Percentiles rank a stretch among this genome's conserved stretches.
Conservation (phyloP, 2,329 filamentous ascomycete genomes). For the Neurospora sp. region DNA sequence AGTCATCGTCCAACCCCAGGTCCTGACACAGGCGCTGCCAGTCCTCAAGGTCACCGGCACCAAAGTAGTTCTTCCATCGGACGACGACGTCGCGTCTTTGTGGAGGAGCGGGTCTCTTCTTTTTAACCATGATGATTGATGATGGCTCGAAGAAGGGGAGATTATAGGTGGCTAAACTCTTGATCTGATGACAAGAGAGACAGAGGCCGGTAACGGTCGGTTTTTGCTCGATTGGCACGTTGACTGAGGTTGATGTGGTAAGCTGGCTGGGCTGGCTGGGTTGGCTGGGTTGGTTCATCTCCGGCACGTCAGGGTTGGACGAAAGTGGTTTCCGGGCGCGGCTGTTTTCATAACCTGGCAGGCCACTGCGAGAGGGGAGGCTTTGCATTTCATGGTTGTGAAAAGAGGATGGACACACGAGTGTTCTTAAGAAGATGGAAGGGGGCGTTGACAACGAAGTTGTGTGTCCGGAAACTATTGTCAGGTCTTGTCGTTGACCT, state of each 20-base stretch:
- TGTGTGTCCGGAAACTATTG: background rate
- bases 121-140: background rate
- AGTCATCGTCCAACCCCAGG: constrained; percentile 27
- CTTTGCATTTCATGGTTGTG: background rate
- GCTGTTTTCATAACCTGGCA: background rate
- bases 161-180: background rate
- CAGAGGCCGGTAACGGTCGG: background rate
- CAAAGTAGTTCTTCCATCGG: constrained; percentile 23
- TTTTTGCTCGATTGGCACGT: background rate
- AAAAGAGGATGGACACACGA: background rate
- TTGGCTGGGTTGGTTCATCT: background rate
- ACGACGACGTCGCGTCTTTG: background rate
- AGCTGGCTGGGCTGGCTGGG: background rate
- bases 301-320: background rate
- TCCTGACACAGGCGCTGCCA: constrained; percentile 36
- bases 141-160: background rate
- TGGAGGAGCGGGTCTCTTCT: constrained; percentile 2
- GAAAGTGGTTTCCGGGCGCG: background rate
- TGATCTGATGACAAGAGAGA: background rate
- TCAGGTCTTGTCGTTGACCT: background rate
- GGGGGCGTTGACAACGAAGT: background rate
- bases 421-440: background rate
- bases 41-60: constrained; percentile 25
- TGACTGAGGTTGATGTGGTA: background rate
- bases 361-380: background rate